Evolutionary conservation across 805 yeast genomes (phyloP), one percentile per base, ranked within the genome.

Genomic region (Sugiyamaella lignohabitans): DNA sequence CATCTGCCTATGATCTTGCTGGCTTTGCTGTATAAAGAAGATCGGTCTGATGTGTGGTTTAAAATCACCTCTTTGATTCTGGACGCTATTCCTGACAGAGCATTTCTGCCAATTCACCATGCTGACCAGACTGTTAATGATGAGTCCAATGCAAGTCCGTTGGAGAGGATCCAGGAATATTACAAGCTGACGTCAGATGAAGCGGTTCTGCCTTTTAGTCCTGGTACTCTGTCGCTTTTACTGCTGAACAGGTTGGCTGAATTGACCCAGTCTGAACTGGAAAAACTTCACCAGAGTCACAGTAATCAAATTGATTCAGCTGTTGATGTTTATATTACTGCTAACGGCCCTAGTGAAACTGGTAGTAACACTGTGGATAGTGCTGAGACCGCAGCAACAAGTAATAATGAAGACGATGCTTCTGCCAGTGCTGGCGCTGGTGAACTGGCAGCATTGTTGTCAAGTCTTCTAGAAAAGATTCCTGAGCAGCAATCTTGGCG

Each of bases 1-100:
- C 96, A 91, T 59, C 67, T 84, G 5, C 97, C 98, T 0, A 63
- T 87, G 38, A 72, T 84, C 0, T 60, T 88, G 1, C 54, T 87
- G 17, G 66, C 75, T 22, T 52, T 52, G 22, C 43, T 59, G 2
- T 32, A 38, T 8, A 29, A 21, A 22, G 1, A 47, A 56, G 5
- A 42, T 53, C 19, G 57, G 6, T 32, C 18, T 14, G 62, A 20
- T 27, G 21, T 48, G 20, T 72, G 80, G 69, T 57, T 73, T 18
- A 53, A 58, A 0, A 58, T 80, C 3, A 64, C 75, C 5, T 63
- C 67, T 18, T 52, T 63, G 1, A 54, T 86, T 14, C 44, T 83
- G n/a, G 69, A 68, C 1, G 57, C 76, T 42, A 72, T 85, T 5
- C 89, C 93, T 0, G 78, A 75, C 38, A 68, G 84, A 42, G 84